Conservation (phyloP, 2,329 filamentous ascomycete genomes). For the Pseudogymnoascus sp. region DNA sequence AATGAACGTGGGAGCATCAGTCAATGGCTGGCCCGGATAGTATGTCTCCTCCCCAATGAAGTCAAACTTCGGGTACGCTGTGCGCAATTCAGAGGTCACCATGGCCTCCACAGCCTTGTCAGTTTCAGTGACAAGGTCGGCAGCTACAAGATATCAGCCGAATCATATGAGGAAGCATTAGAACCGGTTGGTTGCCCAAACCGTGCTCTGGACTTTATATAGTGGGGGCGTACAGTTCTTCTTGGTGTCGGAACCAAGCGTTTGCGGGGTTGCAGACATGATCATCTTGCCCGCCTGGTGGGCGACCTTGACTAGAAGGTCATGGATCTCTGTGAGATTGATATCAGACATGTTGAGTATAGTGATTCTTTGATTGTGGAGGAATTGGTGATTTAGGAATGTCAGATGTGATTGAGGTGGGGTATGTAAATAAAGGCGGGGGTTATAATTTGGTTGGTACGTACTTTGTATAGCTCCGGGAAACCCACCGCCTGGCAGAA, state of each 20-base stretch:
- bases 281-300: constrained; percentile 61
- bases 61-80: constrained; percentile 48
- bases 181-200: neutral
- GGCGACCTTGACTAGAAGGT: constrained; percentile 53
- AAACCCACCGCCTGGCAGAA: constrained; percentile 12
- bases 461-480: neutral
- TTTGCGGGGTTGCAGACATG: constrained; percentile 51
- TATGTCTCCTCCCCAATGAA: constrained; percentile 78
- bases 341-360: constrained; percentile 43
- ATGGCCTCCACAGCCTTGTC: constrained; percentile 60
- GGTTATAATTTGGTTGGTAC: neutral
- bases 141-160: constrained; percentile 39
- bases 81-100: constrained; percentile 47
- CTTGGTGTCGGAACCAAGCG: constrained; percentile 53
- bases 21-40: constrained; percentile 57
- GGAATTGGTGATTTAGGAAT: neutral
- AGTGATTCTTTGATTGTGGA: neutral
- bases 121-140: constrained; percentile 62
- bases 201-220: neutral
- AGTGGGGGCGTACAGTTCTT: constrained; percentile 46
- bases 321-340: constrained; percentile 55
- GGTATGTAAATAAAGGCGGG: constrained; percentile 4
- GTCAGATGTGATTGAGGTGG: neutral
- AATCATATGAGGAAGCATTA: neutral
- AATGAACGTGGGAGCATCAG: constrained; percentile 65